Evolutionary conservation across 345 rosid species (phyloP).

Genomic region (Jatropha curcas): DNA sequence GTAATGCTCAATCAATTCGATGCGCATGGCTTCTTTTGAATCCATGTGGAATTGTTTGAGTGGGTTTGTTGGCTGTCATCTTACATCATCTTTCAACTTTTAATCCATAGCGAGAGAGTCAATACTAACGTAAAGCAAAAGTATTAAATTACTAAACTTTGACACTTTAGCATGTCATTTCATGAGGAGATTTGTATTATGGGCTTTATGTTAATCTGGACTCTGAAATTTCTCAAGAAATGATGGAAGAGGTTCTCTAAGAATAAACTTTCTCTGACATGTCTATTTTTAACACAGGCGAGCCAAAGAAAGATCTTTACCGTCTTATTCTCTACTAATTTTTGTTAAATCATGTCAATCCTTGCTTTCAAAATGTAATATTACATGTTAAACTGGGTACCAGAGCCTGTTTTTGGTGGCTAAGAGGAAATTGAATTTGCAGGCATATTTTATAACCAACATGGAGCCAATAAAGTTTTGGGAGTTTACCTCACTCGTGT

Average conservation of each 20-base stretch:
- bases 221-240: not conserved
- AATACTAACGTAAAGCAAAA: not conserved
- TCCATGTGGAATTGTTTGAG: constrained; percentile 1
- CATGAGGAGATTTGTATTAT: not conserved
- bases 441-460: constrained; percentile 94
- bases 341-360: not conserved
- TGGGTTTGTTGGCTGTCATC: not conserved
- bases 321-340: not conserved
- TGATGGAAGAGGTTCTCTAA: not conserved
- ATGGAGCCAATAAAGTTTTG: constrained; percentile 91
- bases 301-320: not conserved
- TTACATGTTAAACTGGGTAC: constrained; percentile 5
- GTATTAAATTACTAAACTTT: not conserved
- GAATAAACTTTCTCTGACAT: not conserved
- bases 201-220: not conserved
- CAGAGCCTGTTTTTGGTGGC: constrained; percentile 13
- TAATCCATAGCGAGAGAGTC: not conserved
- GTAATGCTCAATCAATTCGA: not conserved
- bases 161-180: not conserved
- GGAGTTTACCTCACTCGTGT: constrained; percentile 73
- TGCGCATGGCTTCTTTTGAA: not conserved
- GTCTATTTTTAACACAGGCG: constrained; percentile 2
- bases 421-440: constrained; percentile 30
- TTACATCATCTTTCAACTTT: not conserved
- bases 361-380: not conserved